Evolutionary conservation across 192 early-diverging fungal genomes (phyloP), one percentile per base, ranked within the genome.

Genomic region (Linderina pennispora): DNA sequence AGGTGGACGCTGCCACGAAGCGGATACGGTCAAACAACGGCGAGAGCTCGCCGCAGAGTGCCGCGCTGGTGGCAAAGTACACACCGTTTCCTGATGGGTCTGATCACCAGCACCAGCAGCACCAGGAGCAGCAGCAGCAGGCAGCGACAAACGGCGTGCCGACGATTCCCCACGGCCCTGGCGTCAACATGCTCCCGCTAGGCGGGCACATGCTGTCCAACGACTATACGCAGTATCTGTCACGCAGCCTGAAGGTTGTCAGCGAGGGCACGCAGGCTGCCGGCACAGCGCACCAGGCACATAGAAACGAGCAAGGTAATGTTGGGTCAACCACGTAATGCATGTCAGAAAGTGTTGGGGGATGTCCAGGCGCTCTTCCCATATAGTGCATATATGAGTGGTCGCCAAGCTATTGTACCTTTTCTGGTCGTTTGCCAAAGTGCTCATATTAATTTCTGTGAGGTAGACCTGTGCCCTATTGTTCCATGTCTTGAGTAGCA

Each of bases 11-110:
- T 5, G 6, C 28, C 6, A 5, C 11, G 28, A 8, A 5, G 11
- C 5, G 11, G 28, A 31, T 5, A 31, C 5, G 6, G 28, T 11
- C 6, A 8, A 31, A 31, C 28, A 13, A 22, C 37, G 43, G 45
- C 20, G 62, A 58, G n/a, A 44, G 59, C 37, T 70, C 66, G 19
- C 66, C 66, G 10, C 55, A 58, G 36, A 70, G 66, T 43, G 55
- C 54, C 6, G 66, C 66, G 6, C 55, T 70, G 21, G 55, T 52
- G 9, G 66, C 55, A n/a, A 52, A 49, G 37, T 62, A 49, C 28
- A 31, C 28, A 31, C 28, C 11, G 28, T 5, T 5, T 31, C 28
- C 6, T 31, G 6, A 31, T 31, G 28, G 28, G 5, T 5, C 28
- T 31, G 6, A 31, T n/a, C n/a, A n/a, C n/a, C n/a, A n/a, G n/a